Base-by-base conservation (phyloP, 805 yeast species). In the Candida endomychidarum region DNA sequence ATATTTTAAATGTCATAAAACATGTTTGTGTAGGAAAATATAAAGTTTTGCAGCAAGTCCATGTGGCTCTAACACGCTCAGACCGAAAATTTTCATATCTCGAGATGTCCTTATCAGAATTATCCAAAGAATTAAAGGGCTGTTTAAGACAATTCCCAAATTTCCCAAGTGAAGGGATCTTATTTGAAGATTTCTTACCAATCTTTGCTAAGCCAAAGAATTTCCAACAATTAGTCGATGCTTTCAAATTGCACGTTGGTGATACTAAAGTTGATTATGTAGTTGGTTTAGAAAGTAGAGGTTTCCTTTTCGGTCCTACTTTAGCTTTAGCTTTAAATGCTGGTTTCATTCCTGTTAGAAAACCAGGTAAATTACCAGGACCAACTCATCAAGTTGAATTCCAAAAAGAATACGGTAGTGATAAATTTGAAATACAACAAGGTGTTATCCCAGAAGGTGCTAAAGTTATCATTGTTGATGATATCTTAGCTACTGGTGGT, bases 401-500 rank as follows among this genome's bases (percentile, higher is more conserved):
- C 71, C 67, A 74, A 54, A 93, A 93, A 73, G 99, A 93, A 67
- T 93, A 93, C 66, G 99, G 98, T 57, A 68, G 73, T 46, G 99
- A 93, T 66, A 76, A 69, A 38, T 88, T 93, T 59, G 96, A 89
- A 63, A 80, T 93, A 65, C 99, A 93, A 71, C 71, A 74, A 48
- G 90, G 77, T 41, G 80, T 91, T 25, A 80, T 93, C 50, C 83
- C 87, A 49, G 74, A 75, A 47, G 95, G 91, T 26, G 77, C 95
- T 34, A 85, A 76, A 43, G 93, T 93, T 20, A 70, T 91, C 26
- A 76, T 93, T 49, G 95, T 93, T 26, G 99, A 93, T 65, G 99
- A 93, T 58, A 89, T 93, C 55, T 84, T 93, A 60, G 99, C 99
- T 36, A 93, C 99, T 26, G 98, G 98, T 47, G 99, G 99, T 27